A percentile compares a stretch with the other conserved stretches of the same genome.
These are phyloP conservation scores for cucumber (Cucumis sativus) DNA, from an alignment of 306 rosid species.

Conservation along the genomic window Cucumber_9930_V3 NC_026659.2:24061501-24062000, in stretches of 20 bases:
- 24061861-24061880: background rate
- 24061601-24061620: background rate
- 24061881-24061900: too few relatives aligned
- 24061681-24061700: background rate
- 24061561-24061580: background rate
- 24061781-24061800: background rate
- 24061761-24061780: background rate
- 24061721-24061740: background rate
- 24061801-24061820: background rate
- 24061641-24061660: background rate
- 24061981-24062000: too few relatives aligned
- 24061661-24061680: background rate
- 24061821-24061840: background rate
- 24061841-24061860: background rate
- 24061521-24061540: too few relatives aligned
- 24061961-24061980: too few relatives aligned
- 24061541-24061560: background rate
- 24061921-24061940: too few relatives aligned
- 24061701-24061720: background rate
- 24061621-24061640: background rate
- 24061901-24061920: too few relatives aligned
- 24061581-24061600: background rate
- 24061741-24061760: background rate
- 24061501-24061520: too few relatives aligned
- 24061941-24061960: too few relatives aligned